A percentile compares a stretch with the other conserved stretches of the same genome.
Conservation (phyloP, 1,284 basidiomycete species). For the Ceratobasidium sp. region DNA sequence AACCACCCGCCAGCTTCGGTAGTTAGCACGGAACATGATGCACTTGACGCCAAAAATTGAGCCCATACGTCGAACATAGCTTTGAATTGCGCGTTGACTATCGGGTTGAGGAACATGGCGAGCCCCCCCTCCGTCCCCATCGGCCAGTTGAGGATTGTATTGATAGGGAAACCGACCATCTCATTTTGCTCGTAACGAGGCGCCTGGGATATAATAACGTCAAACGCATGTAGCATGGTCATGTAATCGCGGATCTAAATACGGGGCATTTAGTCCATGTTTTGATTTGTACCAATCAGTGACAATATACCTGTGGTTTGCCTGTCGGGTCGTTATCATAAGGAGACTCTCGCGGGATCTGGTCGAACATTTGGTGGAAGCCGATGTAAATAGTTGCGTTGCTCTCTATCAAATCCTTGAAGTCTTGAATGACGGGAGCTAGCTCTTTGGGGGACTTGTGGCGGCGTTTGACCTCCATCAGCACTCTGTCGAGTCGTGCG, state of each 20-base stretch:
- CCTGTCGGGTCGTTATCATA: slow-evolving; percentile 19
- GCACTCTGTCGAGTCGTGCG: too few species aligned
- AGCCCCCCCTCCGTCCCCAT: slow-evolving; percentile 29
- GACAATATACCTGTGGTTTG: slow-evolving; percentile 35
- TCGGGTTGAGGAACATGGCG: slow-evolving; percentile 9
- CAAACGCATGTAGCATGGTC: slow-evolving; percentile 62
- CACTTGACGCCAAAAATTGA: slow-evolving; percentile 55
- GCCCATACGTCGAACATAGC: slow-evolving; percentile 53
- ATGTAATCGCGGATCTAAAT: slow-evolving; percentile 61
- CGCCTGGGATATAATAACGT: slow-evolving; percentile 61
- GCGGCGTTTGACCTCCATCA: not conserved
- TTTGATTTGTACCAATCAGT: slow-evolving; percentile 15
- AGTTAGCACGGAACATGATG: slow-evolving; percentile 55
- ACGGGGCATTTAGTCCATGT: not conserved
- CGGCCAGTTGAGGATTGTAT: slow-evolving; percentile 55
- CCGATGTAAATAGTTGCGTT: slow-evolving; percentile 14
- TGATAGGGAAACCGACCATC: slow-evolving; percentile 64
- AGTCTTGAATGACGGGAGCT: slow-evolving; percentile 38
- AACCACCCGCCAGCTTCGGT: slow-evolving; percentile 55
- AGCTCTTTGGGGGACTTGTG: not conserved
- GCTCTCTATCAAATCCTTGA: slow-evolving; percentile 28
- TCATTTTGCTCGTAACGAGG: slow-evolving; percentile 59
- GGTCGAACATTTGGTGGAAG: slow-evolving; percentile 34
- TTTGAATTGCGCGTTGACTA: slow-evolving; percentile 26
- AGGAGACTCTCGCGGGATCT: slow-evolving; percentile 6